Conservation (phyloP, 1,284 basidiomycete genomes). For the Trametes versicolor region DNA sequence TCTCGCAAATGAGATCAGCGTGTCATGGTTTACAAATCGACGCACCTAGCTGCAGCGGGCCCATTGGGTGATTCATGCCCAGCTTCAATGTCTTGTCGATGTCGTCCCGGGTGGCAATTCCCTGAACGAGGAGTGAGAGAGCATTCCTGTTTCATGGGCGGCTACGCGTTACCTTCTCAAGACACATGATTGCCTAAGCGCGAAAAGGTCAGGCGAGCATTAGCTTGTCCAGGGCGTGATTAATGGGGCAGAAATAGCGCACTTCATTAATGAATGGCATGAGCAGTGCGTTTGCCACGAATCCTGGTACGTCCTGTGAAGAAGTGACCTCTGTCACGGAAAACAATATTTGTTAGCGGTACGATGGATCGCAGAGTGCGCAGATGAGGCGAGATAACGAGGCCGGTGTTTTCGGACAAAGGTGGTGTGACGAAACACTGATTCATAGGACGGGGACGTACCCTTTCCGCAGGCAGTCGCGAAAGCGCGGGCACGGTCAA, state of each 20-base stretch:
- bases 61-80: slow-evolving; percentile 98
- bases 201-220: slow-evolving; percentile 23
- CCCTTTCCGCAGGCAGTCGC: slow-evolving; percentile 93
- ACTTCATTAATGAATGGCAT: slow-evolving; percentile 95
- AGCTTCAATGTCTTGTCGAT: slow-evolving; percentile 94
- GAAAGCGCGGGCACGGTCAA: slow-evolving; percentile 84
- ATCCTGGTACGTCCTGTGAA: slow-evolving; percentile 92
- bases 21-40: slow-evolving; percentile 16
- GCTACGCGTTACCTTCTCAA: slow-evolving; percentile 74
- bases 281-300: slow-evolving; percentile 86
- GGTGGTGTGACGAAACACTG: neutral
- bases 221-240: slow-evolving; percentile 14
- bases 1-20: slow-evolving; percentile 11
- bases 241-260: slow-evolving; percentile 34
- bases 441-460: slow-evolving; percentile 40
- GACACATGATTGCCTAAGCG: slow-evolving; percentile 87
- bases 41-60: slow-evolving; percentile 83
- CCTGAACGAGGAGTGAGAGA: slow-evolving; percentile 52
- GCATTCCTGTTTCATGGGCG: slow-evolving; percentile 7
- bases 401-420: no score
- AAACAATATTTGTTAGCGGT: no score
- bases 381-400: no score
- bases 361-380: no score
- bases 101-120: slow-evolving; percentile 91
- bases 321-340: slow-evolving; percentile 77